Evolutionary conservation across 495 filamentous ascomycete genomes (phyloP).

Genomic region (Lasiosphaeriaceae sp.): DNA sequence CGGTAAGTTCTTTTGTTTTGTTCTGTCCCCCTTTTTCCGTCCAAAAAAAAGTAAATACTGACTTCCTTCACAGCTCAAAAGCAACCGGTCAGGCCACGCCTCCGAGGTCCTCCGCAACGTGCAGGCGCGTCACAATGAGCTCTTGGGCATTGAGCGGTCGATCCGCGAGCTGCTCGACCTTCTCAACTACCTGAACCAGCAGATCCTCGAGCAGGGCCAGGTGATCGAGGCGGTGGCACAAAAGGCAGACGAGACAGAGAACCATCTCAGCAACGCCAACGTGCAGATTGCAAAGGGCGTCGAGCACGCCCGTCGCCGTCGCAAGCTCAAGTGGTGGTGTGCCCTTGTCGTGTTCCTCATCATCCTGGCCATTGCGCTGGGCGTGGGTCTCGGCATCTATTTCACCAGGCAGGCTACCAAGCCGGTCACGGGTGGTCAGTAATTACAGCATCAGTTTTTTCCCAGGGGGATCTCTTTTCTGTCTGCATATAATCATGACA

Average conservation of each 20-base stretch:
- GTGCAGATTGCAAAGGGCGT: conserved; percentile 58
- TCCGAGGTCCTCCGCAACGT: conserved; percentile 64
- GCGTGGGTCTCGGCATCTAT: conserved; percentile 39
- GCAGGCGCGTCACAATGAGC: conserved; percentile 71
- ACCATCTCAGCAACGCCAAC: conserved; percentile 58
- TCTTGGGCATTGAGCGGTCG: conserved; percentile 66
- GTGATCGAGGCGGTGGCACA: conserved; percentile 51
- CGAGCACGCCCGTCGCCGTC: conserved; percentile 49
- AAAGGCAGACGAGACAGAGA: conserved; percentile 51
- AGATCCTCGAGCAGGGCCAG: conserved; percentile 60
- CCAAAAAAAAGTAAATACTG: too few species aligned
- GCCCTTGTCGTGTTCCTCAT: conserved; percentile 56
- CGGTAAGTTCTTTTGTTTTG: conserved; percentile 46
- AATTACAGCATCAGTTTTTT: too few species aligned
- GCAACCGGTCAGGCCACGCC: conserved; percentile 63
- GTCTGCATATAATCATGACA: too few species aligned
- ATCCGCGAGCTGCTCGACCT: conserved; percentile 61
- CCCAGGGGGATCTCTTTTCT: too few species aligned
- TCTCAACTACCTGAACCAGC: conserved; percentile 63
- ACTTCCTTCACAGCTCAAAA: conserved; percentile 53
- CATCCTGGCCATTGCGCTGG: conserved; percentile 48
- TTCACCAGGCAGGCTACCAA: conserved; percentile 8
- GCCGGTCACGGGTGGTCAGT: too few species aligned
- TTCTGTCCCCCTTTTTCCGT: neutral
- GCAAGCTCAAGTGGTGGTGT: conserved; percentile 71